phyloP scores from a whole-genome alignment of 2,329 filamentous ascomycete genomes.

The Alternaria ventricosa region DNA sequence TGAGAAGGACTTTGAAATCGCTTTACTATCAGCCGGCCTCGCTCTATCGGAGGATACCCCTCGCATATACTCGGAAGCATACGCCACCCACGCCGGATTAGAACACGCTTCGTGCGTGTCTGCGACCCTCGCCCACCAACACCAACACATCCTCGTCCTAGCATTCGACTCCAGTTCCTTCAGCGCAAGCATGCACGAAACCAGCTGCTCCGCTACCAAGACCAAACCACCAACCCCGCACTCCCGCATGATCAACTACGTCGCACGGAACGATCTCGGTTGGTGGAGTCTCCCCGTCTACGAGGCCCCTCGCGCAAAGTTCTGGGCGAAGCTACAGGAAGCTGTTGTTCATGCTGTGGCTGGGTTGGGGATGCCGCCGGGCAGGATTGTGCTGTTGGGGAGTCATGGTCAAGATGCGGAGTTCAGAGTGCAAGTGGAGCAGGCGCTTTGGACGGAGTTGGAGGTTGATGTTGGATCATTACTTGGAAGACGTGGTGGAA shows the following conservation, averaged over 20 bases:
- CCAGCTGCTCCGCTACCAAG: not conserved
- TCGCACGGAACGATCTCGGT: constrained; percentile 23
- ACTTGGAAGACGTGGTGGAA: constrained; percentile 11
- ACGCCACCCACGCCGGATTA: constrained; percentile 4
- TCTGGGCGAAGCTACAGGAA: constrained; percentile 32
- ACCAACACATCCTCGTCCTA: constrained; percentile 30
- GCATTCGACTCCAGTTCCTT: constrained; percentile 38
- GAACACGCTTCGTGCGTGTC: not conserved
- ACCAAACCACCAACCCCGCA: not conserved
- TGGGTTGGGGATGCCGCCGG: constrained; percentile 17
- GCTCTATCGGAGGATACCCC: constrained; percentile 4
- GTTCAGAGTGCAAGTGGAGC: constrained; percentile 28
- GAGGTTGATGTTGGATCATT: constrained; percentile 27
- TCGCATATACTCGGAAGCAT: constrained; percentile 20
- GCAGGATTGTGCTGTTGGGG: constrained; percentile 32
- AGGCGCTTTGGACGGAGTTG: constrained; percentile 26
- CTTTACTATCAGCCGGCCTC: constrained; percentile 23
- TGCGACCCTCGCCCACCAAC: not conserved
- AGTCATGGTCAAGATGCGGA: constrained; percentile 28
- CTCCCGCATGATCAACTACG: constrained; percentile 12
- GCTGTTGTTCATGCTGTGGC: constrained; percentile 21
- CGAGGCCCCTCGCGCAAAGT: constrained; percentile 26
- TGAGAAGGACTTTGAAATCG: constrained; percentile 23
- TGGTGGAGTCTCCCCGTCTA: constrained; percentile 36
- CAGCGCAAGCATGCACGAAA: constrained; percentile 23